phyloP scores from a whole-genome alignment of 2,329 filamentous ascomycete genomes.

The Aureobasidium leucospermi region DNA sequence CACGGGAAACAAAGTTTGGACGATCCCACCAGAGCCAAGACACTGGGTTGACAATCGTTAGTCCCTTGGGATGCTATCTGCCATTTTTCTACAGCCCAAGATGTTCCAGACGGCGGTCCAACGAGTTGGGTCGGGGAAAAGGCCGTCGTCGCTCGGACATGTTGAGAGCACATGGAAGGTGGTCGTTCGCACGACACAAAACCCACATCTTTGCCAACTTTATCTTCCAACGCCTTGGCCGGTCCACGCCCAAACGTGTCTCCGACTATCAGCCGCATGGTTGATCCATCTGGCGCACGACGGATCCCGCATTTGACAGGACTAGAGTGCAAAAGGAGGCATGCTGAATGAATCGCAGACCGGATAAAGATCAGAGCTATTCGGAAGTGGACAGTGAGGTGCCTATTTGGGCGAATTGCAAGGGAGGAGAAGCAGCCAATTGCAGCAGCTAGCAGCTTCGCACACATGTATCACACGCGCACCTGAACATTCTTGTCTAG shows the following conservation, averaged over 20 bases:
- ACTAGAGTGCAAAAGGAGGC: conserved; percentile 4
- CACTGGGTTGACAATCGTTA: not conserved
- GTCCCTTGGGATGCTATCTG: not conserved
- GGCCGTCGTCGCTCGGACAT: conserved; percentile 5
- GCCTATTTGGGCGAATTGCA: not conserved
- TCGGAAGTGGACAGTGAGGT: not conserved
- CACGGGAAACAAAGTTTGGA: conserved; percentile 2
- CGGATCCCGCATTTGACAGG: conserved; percentile 2
- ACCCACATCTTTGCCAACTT: not conserved
- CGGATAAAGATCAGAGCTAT: not conserved
- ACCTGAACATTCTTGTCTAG: not conserved
- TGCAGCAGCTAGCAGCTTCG: not conserved
- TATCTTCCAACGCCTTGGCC: not conserved
- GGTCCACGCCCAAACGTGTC: not conserved
- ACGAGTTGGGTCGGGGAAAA: not conserved
- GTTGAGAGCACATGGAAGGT: conserved; percentile 8
- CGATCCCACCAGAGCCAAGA: conserved; percentile 8
- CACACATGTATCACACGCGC: conserved; percentile 9
- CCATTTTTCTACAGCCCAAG: not conserved
- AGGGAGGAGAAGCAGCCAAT: not conserved
- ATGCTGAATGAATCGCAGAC: conserved; percentile 4
- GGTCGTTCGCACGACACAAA: not conserved
- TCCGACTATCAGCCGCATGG: conserved; percentile 6
- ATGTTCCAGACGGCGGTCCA: conserved; percentile 3
- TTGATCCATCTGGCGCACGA: not conserved